phyloP scores from a whole-genome alignment of 2,329 filamentous ascomycete species.

The Penicillium sp. region DNA sequence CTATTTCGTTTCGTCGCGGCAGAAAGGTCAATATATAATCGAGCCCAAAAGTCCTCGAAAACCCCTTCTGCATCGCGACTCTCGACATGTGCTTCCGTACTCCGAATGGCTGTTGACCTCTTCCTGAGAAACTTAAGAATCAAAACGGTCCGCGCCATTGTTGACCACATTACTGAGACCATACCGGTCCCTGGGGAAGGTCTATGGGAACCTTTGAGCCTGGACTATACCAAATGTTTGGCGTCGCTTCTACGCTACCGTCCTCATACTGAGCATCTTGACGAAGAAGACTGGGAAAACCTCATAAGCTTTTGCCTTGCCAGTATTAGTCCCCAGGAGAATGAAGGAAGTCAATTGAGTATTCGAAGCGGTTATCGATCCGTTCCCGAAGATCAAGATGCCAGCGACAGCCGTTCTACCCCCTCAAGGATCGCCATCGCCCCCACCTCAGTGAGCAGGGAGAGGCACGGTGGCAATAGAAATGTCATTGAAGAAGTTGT shows the following conservation, averaged over 20 bases:
- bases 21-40: constrained; percentile 65
- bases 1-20: constrained; percentile 69
- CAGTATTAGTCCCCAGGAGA: constrained; percentile 48
- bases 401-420: constrained; percentile 26
- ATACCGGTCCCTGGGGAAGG: constrained; percentile 61
- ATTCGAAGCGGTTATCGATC: constrained; percentile 27
- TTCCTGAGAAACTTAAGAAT: constrained; percentile 65
- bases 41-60: constrained; percentile 52
- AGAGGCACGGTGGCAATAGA: constrained; percentile 28
- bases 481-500: constrained; percentile 55
- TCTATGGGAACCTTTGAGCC: constrained; percentile 66
- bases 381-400: constrained; percentile 25
- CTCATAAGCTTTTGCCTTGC: constrained; percentile 68
- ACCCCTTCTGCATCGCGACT: constrained; percentile 57
- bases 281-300: constrained; percentile 63
- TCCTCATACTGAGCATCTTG: constrained; percentile 77
- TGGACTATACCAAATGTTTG: constrained; percentile 77
- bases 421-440: constrained; percentile 29
- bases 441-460: constrained; percentile 24
- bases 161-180: constrained; percentile 78
- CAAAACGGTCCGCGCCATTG: constrained; percentile 74
- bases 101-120: constrained; percentile 69
- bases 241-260: constrained; percentile 66
- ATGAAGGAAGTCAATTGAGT: constrained; percentile 28
- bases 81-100: constrained; percentile 64